Evolutionary conservation across 495 filamentous ascomycete genomes (phyloP).

Genomic region (Neurospora africana): DNA sequence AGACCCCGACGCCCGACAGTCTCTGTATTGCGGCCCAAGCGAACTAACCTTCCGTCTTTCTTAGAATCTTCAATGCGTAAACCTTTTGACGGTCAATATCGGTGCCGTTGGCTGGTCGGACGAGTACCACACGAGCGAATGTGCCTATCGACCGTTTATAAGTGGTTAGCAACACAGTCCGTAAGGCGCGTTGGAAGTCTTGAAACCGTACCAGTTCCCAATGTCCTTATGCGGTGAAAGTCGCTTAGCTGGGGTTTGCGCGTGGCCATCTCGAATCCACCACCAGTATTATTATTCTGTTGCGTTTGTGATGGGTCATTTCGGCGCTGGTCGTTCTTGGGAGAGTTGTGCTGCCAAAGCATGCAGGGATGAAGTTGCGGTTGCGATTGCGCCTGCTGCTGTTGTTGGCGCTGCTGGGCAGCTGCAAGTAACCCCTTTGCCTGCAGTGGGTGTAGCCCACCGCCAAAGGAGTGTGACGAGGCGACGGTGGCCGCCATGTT

Average conservation of each 20-base stretch:
- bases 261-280: constrained; percentile 13
- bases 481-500: constrained; percentile 26
- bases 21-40: background rate
- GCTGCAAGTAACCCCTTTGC: constrained; percentile 13
- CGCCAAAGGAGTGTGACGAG: constrained; percentile 16
- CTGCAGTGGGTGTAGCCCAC: constrained; percentile 23
- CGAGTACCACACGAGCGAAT: constrained; percentile 90
- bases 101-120: constrained; percentile 46
- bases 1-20: constrained; percentile 31
- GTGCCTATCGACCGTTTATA: constrained; percentile 50
- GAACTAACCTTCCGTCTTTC: constrained; percentile 58
- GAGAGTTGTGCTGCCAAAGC: background rate
- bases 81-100: constrained; percentile 55
- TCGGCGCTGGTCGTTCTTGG: background rate
- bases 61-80: constrained; percentile 86
- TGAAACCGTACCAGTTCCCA: constrained; percentile 63
- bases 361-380: constrained; percentile 3
- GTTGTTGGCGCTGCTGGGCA: constrained; percentile 8
- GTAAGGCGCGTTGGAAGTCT: constrained; percentile 4
- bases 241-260: constrained; percentile 46
- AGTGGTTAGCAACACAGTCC: constrained; percentile 22
- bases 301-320: background rate
- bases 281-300: background rate
- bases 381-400: constrained; percentile 13
- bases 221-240: constrained; percentile 76